phyloP scores from a whole-genome alignment of 768 basidiomycete genomes.

The Aureoboletus auriporus region DNA sequence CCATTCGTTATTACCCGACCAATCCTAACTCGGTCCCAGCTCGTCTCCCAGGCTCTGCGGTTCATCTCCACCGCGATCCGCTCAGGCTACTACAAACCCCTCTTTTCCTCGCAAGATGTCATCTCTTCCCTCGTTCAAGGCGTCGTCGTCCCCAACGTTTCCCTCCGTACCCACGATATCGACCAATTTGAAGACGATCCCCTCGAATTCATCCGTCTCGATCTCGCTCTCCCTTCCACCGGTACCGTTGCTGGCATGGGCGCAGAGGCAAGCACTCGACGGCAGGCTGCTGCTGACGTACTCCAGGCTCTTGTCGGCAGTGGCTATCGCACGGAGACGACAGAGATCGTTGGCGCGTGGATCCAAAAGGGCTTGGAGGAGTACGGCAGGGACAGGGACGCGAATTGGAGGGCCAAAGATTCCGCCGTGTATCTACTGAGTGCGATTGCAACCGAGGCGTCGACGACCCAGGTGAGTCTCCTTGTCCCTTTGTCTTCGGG shows the following conservation, averaged over 20 bases:
- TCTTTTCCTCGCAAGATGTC: conserved; percentile 81
- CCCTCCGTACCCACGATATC: conserved; percentile 81
- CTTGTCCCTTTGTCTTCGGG: too few species aligned
- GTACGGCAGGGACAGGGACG: conserved; percentile 56
- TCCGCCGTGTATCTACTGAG: conserved; percentile 90
- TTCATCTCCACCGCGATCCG: conserved; percentile 94
- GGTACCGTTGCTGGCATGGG: conserved; percentile 34
- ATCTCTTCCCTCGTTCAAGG: conserved; percentile 82
- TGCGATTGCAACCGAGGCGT: conserved; percentile 88
- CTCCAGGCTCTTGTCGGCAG: conserved; percentile 82
- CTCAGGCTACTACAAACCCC: conserved; percentile 71
- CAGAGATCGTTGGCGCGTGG: conserved; percentile 82
- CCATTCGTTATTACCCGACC: background rate
- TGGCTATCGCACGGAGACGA: conserved; percentile 82
- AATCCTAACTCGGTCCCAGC: conserved; percentile 34
- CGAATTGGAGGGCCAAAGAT: conserved; percentile 89
- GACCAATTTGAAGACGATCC: conserved; percentile 98
- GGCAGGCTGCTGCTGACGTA: conserved; percentile 95
- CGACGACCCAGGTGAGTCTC: conserved; percentile 69
- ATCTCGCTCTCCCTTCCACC: conserved; percentile 63
- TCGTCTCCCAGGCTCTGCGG: conserved; percentile 86
- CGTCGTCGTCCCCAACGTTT: conserved; percentile 92
- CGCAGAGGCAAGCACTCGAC: conserved; percentile 75
- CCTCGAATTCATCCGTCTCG: conserved; percentile 88
- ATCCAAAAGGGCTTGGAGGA: conserved; percentile 68